Base-by-base conservation (phyloP, 1,139 yeast genomes). In the Hyphopichia pseudoburtonii region DNA sequence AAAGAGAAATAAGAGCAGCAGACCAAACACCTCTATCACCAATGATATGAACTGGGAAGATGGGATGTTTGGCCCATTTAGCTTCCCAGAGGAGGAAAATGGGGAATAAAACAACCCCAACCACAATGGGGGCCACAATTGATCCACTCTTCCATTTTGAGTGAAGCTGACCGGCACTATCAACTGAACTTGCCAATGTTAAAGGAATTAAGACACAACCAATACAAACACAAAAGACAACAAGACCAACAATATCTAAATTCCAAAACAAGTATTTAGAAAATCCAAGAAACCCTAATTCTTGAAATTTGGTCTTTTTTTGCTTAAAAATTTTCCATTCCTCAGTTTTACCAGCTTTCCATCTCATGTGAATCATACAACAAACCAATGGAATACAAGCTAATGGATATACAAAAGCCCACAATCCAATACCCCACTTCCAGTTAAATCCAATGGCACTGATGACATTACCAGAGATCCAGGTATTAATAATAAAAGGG, bases 401-500 rank as follows among this genome's bases (percentile, higher is more conserved):
- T 33, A 65, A 51, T 15, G 72, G 72, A 53, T 65, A 61, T 30
- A 66, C 63, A 41, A 63, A 64, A 1, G 71, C 72, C 68, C 68
- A 67, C 59, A 66, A 64, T 18, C 65, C 67, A 34, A 64, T 57
- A 19, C 68, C 66, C 54, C 57, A 62, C 32, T 50, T 47, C 67
- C 69, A 63, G 27, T 43, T 32, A 6, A 22, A 4, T 22, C 32
- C 32, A 12, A 48, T 36, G n/a, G 50, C 48, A 11, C 41, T 37
- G 18, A 49, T 38, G 11, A 81, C 58, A 46, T 77, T 64, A 50
- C 86, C 88, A 25, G 77, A 59, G 34, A 80, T 65, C 88, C 88
- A 82, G 8, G 87, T 80, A 54, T 79, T 81, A 59, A 82, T 79
- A 45, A 82, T 73, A 48, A 70, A 78, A 1, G 88, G 86, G 47